Evolutionary conservation across 169 alveolate species (phyloP), one percentile per base, ranked within the genome.

Genomic region (Blepharisma undulans): DNA sequence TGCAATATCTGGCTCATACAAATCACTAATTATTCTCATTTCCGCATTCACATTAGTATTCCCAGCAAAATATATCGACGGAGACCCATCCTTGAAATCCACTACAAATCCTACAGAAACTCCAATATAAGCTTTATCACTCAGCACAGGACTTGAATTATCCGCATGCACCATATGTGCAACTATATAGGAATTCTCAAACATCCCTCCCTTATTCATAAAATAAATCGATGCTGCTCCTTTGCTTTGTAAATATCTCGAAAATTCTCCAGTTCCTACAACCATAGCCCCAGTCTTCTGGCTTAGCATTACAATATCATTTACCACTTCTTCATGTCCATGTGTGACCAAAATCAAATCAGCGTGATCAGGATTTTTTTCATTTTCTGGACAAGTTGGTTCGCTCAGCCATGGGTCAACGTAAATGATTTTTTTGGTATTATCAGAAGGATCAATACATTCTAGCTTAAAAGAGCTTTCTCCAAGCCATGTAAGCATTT

Each of bases 171-270:
- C 96, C 93, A 90, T 74, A 22, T 92, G 79, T 36, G 92, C 88
- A 19, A 36, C n/a, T 59, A 93, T 82, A 79, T 60, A 94, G 2
- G 91, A 94, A 32, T 80, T 61, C 25, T 94, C 95, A 10, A 90
- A 48, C n/a, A 90, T 32, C 71, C 96, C 93, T 76, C 96, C 96
- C 77, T 92, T 94, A 48, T 94, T 94, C 95, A 94, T 94, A 4
- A 90, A 79, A n/a, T 78, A 81, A 21, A 80, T 77, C 21, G 91
- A n/a, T 6, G 84, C 90, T 36, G 76, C 92, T 1, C 59, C 71
- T 16, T 88, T 36, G 0, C 86, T 77, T 4, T 72, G 48, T 48
- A 76, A 21, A 74, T 30, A 76, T n/a, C 78, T 36, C 16, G 61
- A 72, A 27, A 92, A 60, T 27, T 92, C 95, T 29, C 59, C 76